phyloP scores from a whole-genome alignment of 2,329 filamentous ascomycete species.

The Zymoseptoria crescenta region DNA sequence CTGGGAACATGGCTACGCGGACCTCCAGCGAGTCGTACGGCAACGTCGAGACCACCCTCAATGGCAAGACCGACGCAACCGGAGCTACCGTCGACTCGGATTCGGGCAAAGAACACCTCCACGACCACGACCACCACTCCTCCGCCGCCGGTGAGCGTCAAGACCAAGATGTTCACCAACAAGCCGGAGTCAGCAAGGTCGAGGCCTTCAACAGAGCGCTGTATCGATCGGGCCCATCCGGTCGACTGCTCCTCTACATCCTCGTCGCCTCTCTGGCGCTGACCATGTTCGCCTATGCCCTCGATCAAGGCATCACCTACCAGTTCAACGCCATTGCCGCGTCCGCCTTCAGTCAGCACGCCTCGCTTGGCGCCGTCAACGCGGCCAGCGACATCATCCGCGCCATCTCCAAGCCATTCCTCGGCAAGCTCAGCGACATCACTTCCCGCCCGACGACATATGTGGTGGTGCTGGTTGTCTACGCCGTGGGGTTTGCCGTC shows the following conservation, averaged over 20 bases:
- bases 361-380: conserved; percentile 4
- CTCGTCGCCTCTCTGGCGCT: conserved; percentile 20
- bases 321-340: conserved; percentile 7
- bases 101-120: not conserved
- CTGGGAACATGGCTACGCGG: not conserved
- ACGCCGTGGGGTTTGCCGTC: conserved; percentile 14
- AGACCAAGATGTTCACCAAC: not conserved
- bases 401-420: conserved; percentile 9
- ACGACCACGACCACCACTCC: not conserved
- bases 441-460: conserved; percentile 29
- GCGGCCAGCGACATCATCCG: conserved; percentile 6
- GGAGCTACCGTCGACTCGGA: not conserved
- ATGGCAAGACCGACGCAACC: not conserved
- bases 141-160: not conserved
- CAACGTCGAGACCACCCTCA: not conserved
- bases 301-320: conserved; percentile 10
- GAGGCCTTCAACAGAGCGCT: conserved; percentile 25
- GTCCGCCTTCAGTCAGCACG: conserved; percentile 1
- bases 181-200: conserved; percentile 17
- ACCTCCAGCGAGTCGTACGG: not conserved
- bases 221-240: conserved; percentile 19
- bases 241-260: conserved; percentile 16
- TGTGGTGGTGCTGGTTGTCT: conserved; percentile 31
- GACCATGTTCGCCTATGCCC: conserved; percentile 26
- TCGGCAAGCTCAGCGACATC: conserved; percentile 14